phyloP scores from a whole-genome alignment of 495 filamentous ascomycete species.

The Lineolata rhizophorae region DNA sequence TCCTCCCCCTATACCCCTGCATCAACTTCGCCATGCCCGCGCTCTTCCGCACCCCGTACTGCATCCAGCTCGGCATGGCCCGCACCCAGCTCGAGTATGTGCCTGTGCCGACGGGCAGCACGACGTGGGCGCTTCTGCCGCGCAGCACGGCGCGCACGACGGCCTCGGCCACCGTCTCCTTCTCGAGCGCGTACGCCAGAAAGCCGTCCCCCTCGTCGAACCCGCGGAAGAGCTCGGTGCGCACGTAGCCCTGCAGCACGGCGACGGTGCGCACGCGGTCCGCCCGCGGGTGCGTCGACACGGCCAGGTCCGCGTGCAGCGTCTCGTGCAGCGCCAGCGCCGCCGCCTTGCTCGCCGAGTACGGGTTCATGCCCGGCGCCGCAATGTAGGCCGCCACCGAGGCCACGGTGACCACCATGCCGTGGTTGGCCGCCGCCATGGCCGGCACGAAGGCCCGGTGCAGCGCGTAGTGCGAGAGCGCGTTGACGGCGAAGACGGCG shows the following conservation, averaged over 20 bases:
- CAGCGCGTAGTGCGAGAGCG: constrained; percentile 43
- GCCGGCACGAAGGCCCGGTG: constrained; percentile 41
- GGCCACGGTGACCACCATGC: constrained; percentile 56
- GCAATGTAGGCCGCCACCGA: constrained; percentile 34
- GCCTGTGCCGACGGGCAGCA: constrained; percentile 24
- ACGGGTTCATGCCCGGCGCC: constrained; percentile 45
- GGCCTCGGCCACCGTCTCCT: constrained; percentile 43
- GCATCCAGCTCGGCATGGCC: constrained; percentile 23
- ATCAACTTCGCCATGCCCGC: constrained; percentile 10
- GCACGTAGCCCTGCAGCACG: constrained; percentile 41
- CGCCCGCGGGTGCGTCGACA: constrained; percentile 40
- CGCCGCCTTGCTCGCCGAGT: constrained; percentile 45
- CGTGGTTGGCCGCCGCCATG: constrained; percentile 42
- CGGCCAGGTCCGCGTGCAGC: constrained; percentile 34
- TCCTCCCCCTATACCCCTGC: constrained; percentile 9
- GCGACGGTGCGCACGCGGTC: constrained; percentile 40
- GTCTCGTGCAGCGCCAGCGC: constrained; percentile 49
- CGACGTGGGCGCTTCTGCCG: constrained; percentile 34
- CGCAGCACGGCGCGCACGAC: constrained; percentile 34
- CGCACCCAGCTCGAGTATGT: constrained; percentile 16
- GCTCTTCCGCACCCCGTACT: constrained; percentile 14
- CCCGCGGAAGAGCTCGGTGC: constrained; percentile 37
- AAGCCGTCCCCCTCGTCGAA: constrained; percentile 31
- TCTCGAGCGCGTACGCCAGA: constrained; percentile 30
- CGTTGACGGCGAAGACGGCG: constrained; percentile 53